phyloP scores from a whole-genome alignment of 371 early-diverging fungal genomes.

The Basidiobolus meristosporus region DNA sequence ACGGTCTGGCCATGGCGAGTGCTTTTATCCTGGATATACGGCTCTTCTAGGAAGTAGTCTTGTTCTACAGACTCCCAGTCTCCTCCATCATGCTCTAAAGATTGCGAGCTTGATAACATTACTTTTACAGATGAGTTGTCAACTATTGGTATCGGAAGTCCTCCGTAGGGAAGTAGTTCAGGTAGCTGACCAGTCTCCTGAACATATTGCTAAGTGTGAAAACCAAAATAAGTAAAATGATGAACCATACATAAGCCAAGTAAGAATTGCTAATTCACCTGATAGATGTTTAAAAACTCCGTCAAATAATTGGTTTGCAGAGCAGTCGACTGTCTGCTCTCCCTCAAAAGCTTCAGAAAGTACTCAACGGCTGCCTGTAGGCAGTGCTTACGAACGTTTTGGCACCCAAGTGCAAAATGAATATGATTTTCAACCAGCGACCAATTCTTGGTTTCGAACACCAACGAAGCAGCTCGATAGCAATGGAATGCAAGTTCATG shows the following conservation, averaged over 20 bases:
- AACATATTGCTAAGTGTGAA: too few relatives aligned
- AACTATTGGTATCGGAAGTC: conserved; percentile 25
- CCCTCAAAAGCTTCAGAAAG: conserved; percentile 42
- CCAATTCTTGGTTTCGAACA: conserved; percentile 52
- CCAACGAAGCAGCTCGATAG: conserved; percentile 35
- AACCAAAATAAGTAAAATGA: too few relatives aligned
- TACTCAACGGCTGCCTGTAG: conserved; percentile 29
- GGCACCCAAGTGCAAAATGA: conserved; percentile 66
- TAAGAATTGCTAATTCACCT: conserved; percentile 13
- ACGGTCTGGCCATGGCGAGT: too few relatives aligned
- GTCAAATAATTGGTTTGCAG: conserved; percentile 52
- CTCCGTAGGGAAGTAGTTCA: too few relatives aligned
- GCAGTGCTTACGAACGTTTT: conserved; percentile 36
- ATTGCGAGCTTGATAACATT: conserved; percentile 21
- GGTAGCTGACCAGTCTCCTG: too few relatives aligned
- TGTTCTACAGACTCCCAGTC: conserved; percentile 35
- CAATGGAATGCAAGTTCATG: conserved; percentile 56
- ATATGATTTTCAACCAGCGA: conserved; percentile 66
- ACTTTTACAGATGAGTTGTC: conserved; percentile 19
- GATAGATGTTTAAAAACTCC: conserved; percentile 61
- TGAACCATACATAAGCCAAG: background rate
- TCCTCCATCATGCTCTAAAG: conserved; percentile 24
- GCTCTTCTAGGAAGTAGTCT: too few relatives aligned
- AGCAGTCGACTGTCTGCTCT: conserved; percentile 35
- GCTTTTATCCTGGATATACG: too few relatives aligned